A percentile compares a stretch with the other conserved stretches of the same genome.
These are phyloP conservation scores for Lentinula lateritia DNA, from an alignment of 768 basidiomycete species.

Conservation along the genomic window DNA sequence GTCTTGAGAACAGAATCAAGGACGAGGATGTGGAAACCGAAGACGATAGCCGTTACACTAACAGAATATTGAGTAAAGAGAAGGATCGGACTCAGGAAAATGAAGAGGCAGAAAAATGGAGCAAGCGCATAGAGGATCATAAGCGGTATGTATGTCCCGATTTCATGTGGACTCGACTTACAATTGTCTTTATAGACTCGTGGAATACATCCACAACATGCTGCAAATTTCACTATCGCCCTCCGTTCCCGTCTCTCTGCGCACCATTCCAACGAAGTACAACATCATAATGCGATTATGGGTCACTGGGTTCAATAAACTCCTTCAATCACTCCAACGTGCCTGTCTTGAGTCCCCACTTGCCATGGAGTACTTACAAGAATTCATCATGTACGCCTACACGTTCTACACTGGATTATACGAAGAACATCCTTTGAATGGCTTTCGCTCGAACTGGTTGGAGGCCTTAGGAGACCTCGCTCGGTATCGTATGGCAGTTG, in stretches of 20 bases:
- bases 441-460: conserved; percentile 83
- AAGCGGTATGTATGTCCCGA: conserved; percentile 65
- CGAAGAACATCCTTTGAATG: conserved; percentile 67
- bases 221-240: conserved; percentile 83
- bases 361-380: conserved; percentile 88
- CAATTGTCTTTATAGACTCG: conserved; percentile 48
- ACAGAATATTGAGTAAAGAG: conserved; percentile 37
- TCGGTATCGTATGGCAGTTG: conserved; percentile 92
- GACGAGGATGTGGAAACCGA: conserved; percentile 52
- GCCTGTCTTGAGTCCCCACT: conserved; percentile 64
- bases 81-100: conserved; percentile 29
- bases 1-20: conserved; percentile 72
- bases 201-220: conserved; percentile 86
- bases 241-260: conserved; percentile 80
- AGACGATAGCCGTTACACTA: conserved; percentile 39
- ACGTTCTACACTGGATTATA: conserved; percentile 87
- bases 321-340: conserved; percentile 86
- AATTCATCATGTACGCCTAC: conserved; percentile 94
- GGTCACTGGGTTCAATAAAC: conserved; percentile 85
- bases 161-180: conserved; percentile 5
- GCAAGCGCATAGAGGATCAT: conserved; percentile 68
- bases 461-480: conserved; percentile 97
- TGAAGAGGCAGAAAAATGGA: conserved; percentile 69
- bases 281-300: conserved; percentile 93
- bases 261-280: conserved; percentile 88